Base-by-base conservation (phyloP, 2,329 filamentous ascomycete species). In the Chrysosporium keratinophilum region DNA sequence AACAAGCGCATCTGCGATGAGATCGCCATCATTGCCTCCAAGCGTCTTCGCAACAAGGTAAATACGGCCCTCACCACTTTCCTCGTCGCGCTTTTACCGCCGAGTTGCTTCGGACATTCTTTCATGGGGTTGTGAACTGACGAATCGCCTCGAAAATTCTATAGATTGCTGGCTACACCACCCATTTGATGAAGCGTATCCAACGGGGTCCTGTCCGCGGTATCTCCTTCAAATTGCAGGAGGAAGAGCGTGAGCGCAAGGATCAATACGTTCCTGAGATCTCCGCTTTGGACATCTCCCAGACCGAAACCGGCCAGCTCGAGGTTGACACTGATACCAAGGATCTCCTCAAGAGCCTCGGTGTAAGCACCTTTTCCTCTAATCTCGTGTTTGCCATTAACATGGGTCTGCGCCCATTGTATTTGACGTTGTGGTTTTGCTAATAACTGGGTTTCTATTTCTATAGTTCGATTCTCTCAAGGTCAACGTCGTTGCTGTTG, bases 191-290 rank as follows among this genome's bases (percentile, higher is more conserved):
- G 94, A 97, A 97, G 85, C 93, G 93, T 78, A 98, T 98, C 69
- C 93, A 97, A 82, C 89, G 93, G 75, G 93, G 93, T 64, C 93
- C 93, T 64, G 93, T 98, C 77, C 94, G 93, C 69, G 93, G 93
- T 81, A 98, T 98, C 79, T 98, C 94, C 77, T 98, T 98, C 90
- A 98, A 98, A 84, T 88, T 98, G 59, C 93, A 98, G 80, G 93
- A 98, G 81, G 93, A 98, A 82, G 93, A 98, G 85, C 88, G 93
- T 83, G 93, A 98, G 81, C 87, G 93, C 75, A 98, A 98, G 87
- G 93, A 98, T 81, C 93, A 98, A 82, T 98, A 96, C 81, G 93
- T 98, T 64, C 93, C 93, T 71, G 93, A 98, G 79, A 82, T 98
- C 67, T 98, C 94, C 58, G 93, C 93, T 71, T 87, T 98, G 73